Conservation (phyloP, 768 basidiomycete genomes). For the Gymnopilus junonius region DNA sequence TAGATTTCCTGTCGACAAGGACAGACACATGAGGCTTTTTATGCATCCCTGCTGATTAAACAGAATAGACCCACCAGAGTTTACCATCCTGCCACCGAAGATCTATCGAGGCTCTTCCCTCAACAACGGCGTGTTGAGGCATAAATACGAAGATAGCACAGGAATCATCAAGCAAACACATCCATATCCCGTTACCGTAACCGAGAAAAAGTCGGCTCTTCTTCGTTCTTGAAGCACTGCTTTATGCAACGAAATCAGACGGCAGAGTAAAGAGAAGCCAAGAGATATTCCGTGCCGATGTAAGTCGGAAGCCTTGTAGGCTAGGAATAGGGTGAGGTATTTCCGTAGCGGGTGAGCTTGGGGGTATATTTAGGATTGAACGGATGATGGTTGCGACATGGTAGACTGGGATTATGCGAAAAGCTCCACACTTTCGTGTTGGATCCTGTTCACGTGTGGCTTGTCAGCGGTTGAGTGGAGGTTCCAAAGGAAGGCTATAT, state of each 20-base stretch:
- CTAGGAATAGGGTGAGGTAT: background rate
- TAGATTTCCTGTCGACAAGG: background rate
- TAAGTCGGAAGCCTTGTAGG: too few species aligned
- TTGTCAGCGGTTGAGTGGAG: too few species aligned
- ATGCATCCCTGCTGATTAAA: background rate
- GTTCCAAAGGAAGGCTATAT: too few species aligned
- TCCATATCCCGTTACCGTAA: background rate
- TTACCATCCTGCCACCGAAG: background rate
- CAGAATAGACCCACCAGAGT: too few species aligned
- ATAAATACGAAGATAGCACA: background rate
- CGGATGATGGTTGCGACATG: background rate
- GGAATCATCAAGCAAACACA: too few species aligned
- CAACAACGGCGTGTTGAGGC: background rate
- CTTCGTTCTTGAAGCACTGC: background rate
- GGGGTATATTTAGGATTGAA: background rate
- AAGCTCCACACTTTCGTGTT: background rate
- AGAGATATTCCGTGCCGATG: conserved; percentile 7
- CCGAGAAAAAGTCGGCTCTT: background rate
- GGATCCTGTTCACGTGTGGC: too few species aligned
- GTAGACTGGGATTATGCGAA: too few species aligned
- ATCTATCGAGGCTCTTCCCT: conserved; percentile 1
- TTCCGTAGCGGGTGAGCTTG: background rate
- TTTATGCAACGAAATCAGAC: background rate
- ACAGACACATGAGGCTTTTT: background rate
- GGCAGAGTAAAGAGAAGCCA: background rate